Evolutionary conservation across 805 yeast species (phyloP), one percentile per base, ranked within the genome.

Genomic region (Zygoascus flipseniorum): DNA sequence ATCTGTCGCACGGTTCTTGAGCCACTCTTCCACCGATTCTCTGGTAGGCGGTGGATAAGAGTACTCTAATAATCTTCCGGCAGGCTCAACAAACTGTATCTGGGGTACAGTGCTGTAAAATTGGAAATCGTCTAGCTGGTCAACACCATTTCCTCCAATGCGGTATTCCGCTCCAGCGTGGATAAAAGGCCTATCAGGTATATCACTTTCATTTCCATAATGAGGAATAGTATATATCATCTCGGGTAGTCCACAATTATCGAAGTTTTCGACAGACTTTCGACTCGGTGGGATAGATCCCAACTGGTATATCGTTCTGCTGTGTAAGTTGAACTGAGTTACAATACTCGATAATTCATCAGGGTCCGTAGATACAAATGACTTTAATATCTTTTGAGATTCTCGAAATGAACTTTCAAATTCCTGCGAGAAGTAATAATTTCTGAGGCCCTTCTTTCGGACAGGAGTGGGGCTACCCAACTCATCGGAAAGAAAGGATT

Each of bases 81-180:
- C 8, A 65, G 50, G 0, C 35, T 31, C 42, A 31, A 32, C 6
- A 11, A 23, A 28, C n/a, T 18, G 14, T 26, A 37, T 14, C 43
- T 26, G 51, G 43, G 31, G 45, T 41, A 26, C 9, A 14, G 13
- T 37, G 19, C 19, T 20, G n/a, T 41, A 20, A 31, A 56, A 43
- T n/a, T 26, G 47, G 35, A 55, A 56, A 10, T 49, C 49, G 14
- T 48, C 51, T 1, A 53, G 55, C 26, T 20, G 26, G 18, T 64
- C 53, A 8, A 69, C 37, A 52, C 76, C 71, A 2, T 65, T 60
- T 0, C 81, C 76, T 11, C 68, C 65, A 1, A 86, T 66, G 1
- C 68, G 69, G 56, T 82, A 81, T 58, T 77, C 79, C 56, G 76
- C 80, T 5, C 89, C 90, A 0, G 90, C 90, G 67, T 80, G 83